A percentile compares a stretch with the other conserved stretches of the same genome.
Conservation (phyloP, 2,329 filamentous ascomycete species). For the Fusarium domesticum region DNA sequence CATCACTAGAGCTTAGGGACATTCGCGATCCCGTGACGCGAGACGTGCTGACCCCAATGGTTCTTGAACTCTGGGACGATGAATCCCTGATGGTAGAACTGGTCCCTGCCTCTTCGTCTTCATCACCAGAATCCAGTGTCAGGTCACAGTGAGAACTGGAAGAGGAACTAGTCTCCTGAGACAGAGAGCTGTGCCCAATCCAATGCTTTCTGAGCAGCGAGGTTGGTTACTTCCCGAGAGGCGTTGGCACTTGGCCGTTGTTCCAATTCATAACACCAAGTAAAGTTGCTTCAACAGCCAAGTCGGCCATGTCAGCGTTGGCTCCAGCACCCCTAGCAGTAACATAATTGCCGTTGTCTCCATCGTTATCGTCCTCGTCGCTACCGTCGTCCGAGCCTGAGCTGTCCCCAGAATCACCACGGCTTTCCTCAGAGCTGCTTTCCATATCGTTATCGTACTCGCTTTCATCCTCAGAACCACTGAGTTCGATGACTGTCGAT, state of each 20-base stretch:
- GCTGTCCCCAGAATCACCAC: not conserved
- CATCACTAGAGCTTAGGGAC: no score
- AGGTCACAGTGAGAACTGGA: no score
- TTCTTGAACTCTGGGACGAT: no score
- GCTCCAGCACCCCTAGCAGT: conserved; percentile 3
- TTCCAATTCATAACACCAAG: not conserved
- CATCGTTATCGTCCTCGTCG: not conserved
- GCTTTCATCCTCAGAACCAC: not conserved
- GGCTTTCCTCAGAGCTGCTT: not conserved
- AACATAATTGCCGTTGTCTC: not conserved
- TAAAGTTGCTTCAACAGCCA: not conserved
- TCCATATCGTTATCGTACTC: conserved; percentile 1
- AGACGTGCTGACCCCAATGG: no score
- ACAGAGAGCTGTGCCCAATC: no score
- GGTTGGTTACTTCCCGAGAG: no score
- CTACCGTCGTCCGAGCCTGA: not conserved
- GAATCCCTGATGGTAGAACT: no score
- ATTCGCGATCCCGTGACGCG: no score
- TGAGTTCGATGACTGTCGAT: conserved; percentile 2
- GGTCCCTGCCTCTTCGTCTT: no score
- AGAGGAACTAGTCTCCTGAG: no score
- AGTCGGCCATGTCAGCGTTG: not conserved
- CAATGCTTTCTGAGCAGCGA: no score
- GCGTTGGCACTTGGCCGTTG: not conserved
- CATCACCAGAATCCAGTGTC: no score